phyloP scores from a whole-genome alignment of 257 asterid genomes.

The Lycium ferocissimum region DNA sequence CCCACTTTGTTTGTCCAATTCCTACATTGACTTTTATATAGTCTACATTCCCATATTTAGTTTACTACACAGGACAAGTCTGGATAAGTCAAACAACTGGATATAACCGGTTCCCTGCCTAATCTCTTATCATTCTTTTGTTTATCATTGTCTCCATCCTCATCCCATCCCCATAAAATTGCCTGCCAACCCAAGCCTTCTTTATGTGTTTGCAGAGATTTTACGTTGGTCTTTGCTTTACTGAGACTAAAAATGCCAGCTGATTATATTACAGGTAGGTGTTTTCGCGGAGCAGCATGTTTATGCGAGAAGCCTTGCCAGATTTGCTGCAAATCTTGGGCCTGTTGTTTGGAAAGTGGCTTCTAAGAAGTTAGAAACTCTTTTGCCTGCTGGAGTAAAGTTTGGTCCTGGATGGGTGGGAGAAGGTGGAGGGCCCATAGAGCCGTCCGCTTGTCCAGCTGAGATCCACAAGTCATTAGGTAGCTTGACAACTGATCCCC shows the following conservation, averaged over 20 bases:
- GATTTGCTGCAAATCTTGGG: constrained; percentile 86
- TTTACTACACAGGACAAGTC: background rate
- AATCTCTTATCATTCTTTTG: background rate
- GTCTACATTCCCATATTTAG: background rate
- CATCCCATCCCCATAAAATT: background rate
- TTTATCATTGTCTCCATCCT: background rate
- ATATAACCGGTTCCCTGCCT: background rate
- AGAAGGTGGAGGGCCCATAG: constrained; percentile 55
- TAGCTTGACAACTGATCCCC: constrained; percentile 42
- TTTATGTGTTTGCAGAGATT: background rate
- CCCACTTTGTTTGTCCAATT: constrained; percentile 7
- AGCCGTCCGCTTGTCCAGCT: constrained; percentile 43
- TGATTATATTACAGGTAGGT: constrained; percentile 68
- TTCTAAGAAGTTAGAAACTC: constrained; percentile 57
- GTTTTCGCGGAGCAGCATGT: constrained; percentile 72
- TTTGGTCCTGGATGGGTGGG: constrained; percentile 98
- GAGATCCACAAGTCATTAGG: constrained; percentile 52
- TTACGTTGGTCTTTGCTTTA: background rate
- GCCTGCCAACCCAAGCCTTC: background rate
- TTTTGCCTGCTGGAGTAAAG: constrained; percentile 64
- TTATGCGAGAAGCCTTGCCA: constrained; percentile 85
- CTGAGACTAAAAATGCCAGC: background rate
- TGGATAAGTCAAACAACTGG: background rate
- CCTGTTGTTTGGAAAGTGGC: constrained; percentile 88
- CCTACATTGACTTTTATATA: background rate